A percentile compares a stretch with the other conserved stretches of the same genome.
Conservation (phyloP, 2,329 filamentous ascomycete genomes). For the Fusarium sp. region DNA sequence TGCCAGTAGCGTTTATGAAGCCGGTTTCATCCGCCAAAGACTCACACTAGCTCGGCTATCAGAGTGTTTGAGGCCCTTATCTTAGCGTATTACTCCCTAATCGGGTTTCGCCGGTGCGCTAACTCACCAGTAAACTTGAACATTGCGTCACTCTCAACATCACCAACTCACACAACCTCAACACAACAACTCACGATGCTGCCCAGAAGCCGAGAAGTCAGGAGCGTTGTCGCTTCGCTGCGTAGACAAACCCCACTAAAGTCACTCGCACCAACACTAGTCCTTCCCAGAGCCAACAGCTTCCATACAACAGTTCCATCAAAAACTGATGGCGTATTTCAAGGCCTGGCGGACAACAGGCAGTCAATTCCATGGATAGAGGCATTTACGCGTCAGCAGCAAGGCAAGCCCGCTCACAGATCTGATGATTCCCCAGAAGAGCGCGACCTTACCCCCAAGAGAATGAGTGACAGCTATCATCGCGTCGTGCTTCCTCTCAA, state of each 20-base stretch:
- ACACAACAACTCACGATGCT: slow-evolving; percentile 25
- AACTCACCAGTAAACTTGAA: slow-evolving; percentile 5
- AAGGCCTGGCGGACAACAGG: slow-evolving; percentile 45
- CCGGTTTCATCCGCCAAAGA: slow-evolving; percentile 16
- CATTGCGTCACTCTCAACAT: slow-evolving; percentile 27
- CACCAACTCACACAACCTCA: slow-evolving; percentile 11
- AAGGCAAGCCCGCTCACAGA: slow-evolving; percentile 25
- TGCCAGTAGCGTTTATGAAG: background rate
- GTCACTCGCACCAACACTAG: background rate
- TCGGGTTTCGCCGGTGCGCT: slow-evolving; percentile 13
- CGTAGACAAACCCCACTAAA: background rate
- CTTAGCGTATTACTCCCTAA: slow-evolving; percentile 3
- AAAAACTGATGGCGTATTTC: slow-evolving; percentile 50
- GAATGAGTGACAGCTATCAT: slow-evolving; percentile 52
- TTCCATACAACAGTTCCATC: slow-evolving; percentile 38
- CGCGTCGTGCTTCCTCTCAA: slow-evolving; percentile 70
- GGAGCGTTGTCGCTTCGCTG: slow-evolving; percentile 15
- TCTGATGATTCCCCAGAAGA: slow-evolving; percentile 31
- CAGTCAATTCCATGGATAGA: slow-evolving; percentile 50
- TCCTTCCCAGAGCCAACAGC: background rate
- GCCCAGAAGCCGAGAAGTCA: slow-evolving; percentile 13
- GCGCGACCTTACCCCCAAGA: slow-evolving; percentile 48
- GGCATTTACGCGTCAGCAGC: slow-evolving; percentile 43
- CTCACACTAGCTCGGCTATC: background rate
- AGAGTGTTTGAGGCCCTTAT: background rate